Percentiles rank a stretch among this genome's conserved stretches.
phyloP scores from a whole-genome alignment of 306 rosid genomes.

The Aeschynomene evenia region DNA sequence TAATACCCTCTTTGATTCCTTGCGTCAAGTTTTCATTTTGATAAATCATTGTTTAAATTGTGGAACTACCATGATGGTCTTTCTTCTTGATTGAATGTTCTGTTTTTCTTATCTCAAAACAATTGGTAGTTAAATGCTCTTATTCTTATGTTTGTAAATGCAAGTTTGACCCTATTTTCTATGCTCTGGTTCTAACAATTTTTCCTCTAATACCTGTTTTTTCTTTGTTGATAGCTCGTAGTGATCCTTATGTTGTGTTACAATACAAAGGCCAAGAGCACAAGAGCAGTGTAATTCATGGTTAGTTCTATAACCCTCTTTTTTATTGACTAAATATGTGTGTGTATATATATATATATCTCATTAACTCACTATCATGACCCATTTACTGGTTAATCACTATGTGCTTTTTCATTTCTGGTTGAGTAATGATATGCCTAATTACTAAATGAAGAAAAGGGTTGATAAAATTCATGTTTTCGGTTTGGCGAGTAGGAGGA shows the following conservation, averaged over 20 bases:
- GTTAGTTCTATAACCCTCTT: no score
- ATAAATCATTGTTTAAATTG: neutral
- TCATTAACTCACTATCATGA: no score
- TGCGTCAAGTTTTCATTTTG: neutral
- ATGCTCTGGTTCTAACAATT: constrained; percentile 3
- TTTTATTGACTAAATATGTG: no score
- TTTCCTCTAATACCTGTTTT: neutral
- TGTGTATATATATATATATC: no score
- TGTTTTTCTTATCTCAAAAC: neutral
- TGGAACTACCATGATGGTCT: neutral
- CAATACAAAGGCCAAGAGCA: constrained; percentile 76
- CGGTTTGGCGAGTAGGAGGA: no score
- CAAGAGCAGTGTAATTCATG: constrained; percentile 67
- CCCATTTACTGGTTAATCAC: no score
- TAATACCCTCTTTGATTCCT: neutral
- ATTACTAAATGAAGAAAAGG: no score
- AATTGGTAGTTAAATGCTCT: neutral
- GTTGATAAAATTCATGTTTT: no score
- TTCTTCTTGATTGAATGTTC: neutral
- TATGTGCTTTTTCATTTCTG: no score
- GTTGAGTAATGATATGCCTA: no score
- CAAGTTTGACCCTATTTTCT: neutral
- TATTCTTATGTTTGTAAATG: neutral
- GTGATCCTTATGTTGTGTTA: constrained; percentile 82
- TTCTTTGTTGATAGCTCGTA: constrained; percentile 45